Evolutionary conservation across 192 early-diverging fungal genomes (phyloP), one percentile per base, ranked within the genome.

Genomic region (Coemansia furcata): DNA sequence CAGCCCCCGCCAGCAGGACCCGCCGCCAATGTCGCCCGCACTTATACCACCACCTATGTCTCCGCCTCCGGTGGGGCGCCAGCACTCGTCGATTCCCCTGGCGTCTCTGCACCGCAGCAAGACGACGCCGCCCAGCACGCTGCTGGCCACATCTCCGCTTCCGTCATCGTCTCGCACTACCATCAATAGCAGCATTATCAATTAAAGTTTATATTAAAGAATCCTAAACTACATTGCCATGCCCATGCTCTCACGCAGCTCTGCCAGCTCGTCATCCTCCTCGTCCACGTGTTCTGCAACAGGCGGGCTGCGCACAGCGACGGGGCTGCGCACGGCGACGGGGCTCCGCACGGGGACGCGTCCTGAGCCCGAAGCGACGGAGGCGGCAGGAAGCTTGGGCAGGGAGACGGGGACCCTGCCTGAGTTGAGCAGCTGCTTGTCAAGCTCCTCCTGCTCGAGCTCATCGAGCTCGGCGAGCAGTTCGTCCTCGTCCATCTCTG

Each of bases 401-500:
- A 92, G 68, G 61, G 86, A 73, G 54, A 88, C 74, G 52, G 91
- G 83, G 40, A 89, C 85, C 29, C 74, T 50, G 42, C 88, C 90
- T 0, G 90, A 90, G 39, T 87, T 87, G 62, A 97, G 76, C 65
- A 99, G 86, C 83, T 92, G 85, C 38, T 83, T 86, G 78, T 97
- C 94, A 58, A 97, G 74, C 63, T 93, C 91, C 80, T 95, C 92
- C 87, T 98, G 95, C 73, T 96, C 97, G 39, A 97, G 78, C 68
- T 90, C 87, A 63, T 99, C 95, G 46, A 97, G 85, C 78, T 99
- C 97, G 6, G 85, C 88, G 44, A 89, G 84, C 58, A 97, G 77
- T 71, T 99, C 97, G 52, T 97, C 93, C 72, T 98, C 95, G 68
- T 99, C 95, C 74, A 96, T 68, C 30, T 94, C 94, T n/a, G 88